Percentiles rank a stretch among this genome's conserved stretches.
Evolutionary conservation across 495 filamentous ascomycete species (phyloP).

Genomic region (Cetradonia linearis): DNA sequence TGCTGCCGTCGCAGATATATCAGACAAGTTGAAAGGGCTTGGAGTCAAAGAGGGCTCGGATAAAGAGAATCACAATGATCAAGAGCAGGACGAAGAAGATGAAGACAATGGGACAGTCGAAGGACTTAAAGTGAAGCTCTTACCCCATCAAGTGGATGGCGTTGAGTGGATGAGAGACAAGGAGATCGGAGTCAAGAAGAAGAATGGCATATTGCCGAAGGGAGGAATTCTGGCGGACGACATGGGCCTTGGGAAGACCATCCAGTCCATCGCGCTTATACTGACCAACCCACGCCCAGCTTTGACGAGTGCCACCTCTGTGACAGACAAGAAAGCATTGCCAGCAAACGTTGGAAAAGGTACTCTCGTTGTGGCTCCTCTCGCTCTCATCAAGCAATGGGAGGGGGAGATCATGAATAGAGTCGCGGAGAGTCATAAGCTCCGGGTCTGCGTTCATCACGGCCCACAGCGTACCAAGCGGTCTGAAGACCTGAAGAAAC

Average conservation of each 20-base stretch:
- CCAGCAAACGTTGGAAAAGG: constrained; percentile 55
- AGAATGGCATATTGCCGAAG: constrained; percentile 64
- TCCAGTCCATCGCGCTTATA: constrained; percentile 74
- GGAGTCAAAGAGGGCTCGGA: constrained; percentile 33
- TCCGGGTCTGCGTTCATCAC: constrained; percentile 82
- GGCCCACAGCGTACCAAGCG: constrained; percentile 74
- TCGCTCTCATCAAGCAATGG: constrained; percentile 96
- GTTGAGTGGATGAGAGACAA: constrained; percentile 88
- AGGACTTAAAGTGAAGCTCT: constrained; percentile 72
- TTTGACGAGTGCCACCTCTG: constrained; percentile 6
- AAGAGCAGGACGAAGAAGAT: constrained; percentile 54
- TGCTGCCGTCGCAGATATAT: constrained; percentile 42
- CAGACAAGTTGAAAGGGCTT: constrained; percentile 50
- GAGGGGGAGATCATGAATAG: constrained; percentile 81
- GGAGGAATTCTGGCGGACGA: constrained; percentile 83
- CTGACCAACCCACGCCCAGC: constrained; percentile 66
- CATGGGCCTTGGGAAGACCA: constrained; percentile 56
- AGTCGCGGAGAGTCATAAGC: constrained; percentile 52
- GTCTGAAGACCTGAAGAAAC: constrained; percentile 59
- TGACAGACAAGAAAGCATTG: constrained; percentile 46
- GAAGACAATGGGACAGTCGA: constrained; percentile 65
- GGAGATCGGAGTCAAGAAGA: constrained; percentile 69
- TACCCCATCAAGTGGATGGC: constrained; percentile 88
- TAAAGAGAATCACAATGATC: constrained; percentile 32
- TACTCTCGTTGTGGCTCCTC: constrained; percentile 86